Conservation (phyloP, 495 filamentous ascomycete species). For the Penicillium dipodomyicola region DNA sequence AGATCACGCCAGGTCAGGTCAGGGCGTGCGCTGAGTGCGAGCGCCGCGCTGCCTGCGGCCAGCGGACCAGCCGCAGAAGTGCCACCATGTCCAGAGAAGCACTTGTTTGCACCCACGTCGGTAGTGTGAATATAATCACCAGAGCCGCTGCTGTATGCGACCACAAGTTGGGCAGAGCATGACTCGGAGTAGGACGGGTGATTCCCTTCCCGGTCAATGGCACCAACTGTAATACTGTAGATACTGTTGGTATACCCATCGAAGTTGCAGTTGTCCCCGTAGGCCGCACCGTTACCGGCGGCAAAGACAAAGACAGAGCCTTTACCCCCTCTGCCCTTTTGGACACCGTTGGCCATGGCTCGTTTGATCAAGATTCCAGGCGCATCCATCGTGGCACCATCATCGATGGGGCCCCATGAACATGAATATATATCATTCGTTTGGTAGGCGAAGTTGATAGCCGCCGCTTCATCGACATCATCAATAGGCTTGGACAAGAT, state of each 20-base stretch:
- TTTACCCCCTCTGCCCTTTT: conserved; percentile 75
- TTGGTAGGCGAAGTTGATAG: conserved; percentile 88
- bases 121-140: conserved; percentile 92
- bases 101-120: conserved; percentile 81
- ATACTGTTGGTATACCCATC: conserved; percentile 99
- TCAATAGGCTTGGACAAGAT: conserved; percentile 88
- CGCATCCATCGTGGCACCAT: conserved; percentile 89
- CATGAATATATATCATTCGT: conserved; percentile 97
- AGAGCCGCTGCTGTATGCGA: conserved; percentile 92
- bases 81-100: conserved; percentile 77
- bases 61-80: conserved; percentile 96
- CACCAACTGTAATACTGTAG: conserved; percentile 95
- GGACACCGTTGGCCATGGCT: conserved; percentile 89
- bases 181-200: conserved; percentile 95
- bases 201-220: conserved; percentile 77
- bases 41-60: conserved; percentile 86
- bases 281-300: conserved; percentile 86
- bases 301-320: conserved; percentile 98
- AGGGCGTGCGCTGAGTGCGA: conserved; percentile 82
- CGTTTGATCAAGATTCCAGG: conserved; percentile 83
- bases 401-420: conserved; percentile 95
- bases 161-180: conserved; percentile 91
- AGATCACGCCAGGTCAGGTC: conserved; percentile 92
- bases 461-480: conserved; percentile 86
- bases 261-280: conserved; percentile 96